Percentiles rank a stretch among this genome's conserved stretches.
Conservation (phyloP, 176 grass and related monocot genomes). For the Coix lacrymajobi region DNA sequence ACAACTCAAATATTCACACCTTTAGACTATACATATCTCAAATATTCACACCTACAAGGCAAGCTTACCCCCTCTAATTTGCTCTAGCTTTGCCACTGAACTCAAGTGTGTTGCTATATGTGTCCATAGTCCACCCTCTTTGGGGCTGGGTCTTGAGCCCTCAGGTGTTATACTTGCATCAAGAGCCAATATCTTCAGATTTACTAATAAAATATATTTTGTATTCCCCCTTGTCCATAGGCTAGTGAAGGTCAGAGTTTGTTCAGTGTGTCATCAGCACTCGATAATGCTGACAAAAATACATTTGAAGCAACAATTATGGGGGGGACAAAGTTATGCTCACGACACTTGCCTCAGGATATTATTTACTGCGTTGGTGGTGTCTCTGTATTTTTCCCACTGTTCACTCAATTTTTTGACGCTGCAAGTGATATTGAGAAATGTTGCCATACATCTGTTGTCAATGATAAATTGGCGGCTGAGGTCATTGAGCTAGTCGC, state of each 20-base stretch:
- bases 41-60: not conserved
- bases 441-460: not conserved
- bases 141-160: not conserved
- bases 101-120: not conserved
- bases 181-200: not conserved
- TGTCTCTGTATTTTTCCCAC: constrained; percentile 95
- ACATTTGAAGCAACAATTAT: constrained; percentile 73
- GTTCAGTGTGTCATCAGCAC: constrained; percentile 73
- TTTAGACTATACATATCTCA: too few relatives aligned
- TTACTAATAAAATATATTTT: not conserved
- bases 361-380: constrained; percentile 99
- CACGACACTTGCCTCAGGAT: constrained; percentile 75
- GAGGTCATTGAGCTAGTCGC: constrained; percentile 92
- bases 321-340: constrained; percentile 89
- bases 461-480: constrained; percentile 58
- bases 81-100: not conserved
- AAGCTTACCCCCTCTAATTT: not conserved
- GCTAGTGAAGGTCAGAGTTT: constrained; percentile 72
- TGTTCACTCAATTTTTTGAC: constrained; percentile 79
- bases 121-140: not conserved
- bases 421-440: constrained; percentile 1
- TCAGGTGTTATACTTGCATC: not conserved
- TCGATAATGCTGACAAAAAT: constrained; percentile 66
- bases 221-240: constrained; percentile 34
- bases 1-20: too few relatives aligned